phyloP scores from a whole-genome alignment of 2,329 filamentous ascomycete species.

The Raffaelea albimanens region DNA sequence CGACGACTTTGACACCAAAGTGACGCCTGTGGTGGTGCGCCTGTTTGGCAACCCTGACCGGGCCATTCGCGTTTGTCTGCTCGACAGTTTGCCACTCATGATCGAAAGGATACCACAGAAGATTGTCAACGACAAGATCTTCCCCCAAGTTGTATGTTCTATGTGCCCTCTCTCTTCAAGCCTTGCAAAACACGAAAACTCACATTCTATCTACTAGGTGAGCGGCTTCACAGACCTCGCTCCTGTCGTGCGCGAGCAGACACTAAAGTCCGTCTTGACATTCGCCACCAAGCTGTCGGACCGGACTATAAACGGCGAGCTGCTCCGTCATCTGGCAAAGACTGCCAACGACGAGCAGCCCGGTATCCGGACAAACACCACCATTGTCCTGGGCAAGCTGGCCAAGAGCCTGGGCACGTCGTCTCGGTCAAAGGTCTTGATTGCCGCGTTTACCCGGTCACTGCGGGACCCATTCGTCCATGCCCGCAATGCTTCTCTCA shows the following conservation, averaged over 20 bases:
- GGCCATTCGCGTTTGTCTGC: slow-evolving; percentile 78
- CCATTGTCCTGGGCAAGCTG: slow-evolving; percentile 94
- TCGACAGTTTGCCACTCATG: slow-evolving; percentile 84
- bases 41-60: slow-evolving; percentile 87
- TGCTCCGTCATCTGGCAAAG: slow-evolving; percentile 83
- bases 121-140: slow-evolving; percentile 91
- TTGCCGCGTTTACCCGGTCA: slow-evolving; percentile 83
- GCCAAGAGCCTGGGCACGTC: slow-evolving; percentile 74
- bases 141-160: slow-evolving; percentile 72
- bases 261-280: slow-evolving; percentile 83
- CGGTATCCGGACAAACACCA: slow-evolving; percentile 95
- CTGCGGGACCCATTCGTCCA: slow-evolving; percentile 92
- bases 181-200: too few relatives aligned
- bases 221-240: slow-evolving; percentile 90
- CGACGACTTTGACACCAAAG: slow-evolving; percentile 78
- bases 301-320: slow-evolving; percentile 83
- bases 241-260: slow-evolving; percentile 88
- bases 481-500: slow-evolving; percentile 77
- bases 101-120: slow-evolving; percentile 85
- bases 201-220: too few relatives aligned
- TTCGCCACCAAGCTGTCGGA: slow-evolving; percentile 87
- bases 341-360: slow-evolving; percentile 97
- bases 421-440: slow-evolving; percentile 79
- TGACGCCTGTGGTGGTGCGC: slow-evolving; percentile 79
- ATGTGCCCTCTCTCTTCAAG: too few relatives aligned